These are phyloP conservation scores for Penicillium salamii DNA, from an alignment of 495 filamentous ascomycete species.

Conservation along the genomic window DNA sequence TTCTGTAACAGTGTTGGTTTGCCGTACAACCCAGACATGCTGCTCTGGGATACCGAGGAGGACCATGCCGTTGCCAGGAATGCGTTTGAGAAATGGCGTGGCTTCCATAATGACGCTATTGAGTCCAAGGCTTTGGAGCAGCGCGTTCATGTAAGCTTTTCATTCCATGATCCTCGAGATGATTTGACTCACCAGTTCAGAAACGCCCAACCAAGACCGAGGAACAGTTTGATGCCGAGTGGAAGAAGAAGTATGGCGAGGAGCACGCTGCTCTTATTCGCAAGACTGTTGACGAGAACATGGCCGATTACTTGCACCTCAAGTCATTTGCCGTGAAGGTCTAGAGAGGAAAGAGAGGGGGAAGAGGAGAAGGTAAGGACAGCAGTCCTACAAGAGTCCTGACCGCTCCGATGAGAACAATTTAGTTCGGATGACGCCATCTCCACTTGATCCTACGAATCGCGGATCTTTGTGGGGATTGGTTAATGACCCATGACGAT, in stretches of 20 bases:
- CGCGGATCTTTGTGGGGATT: constrained; percentile 9
- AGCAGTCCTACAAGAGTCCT: background rate
- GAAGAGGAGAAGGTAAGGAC: constrained; percentile 4
- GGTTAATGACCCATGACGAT: constrained; percentile 17
- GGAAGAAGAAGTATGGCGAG: constrained; percentile 78
- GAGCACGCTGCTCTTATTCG: constrained; percentile 73
- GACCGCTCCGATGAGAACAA: constrained; percentile 17
- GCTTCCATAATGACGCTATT: constrained; percentile 94
- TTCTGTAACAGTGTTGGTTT: constrained; percentile 79
- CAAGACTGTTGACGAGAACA: constrained; percentile 72
- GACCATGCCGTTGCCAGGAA: constrained; percentile 60
- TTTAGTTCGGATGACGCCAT: constrained; percentile 38
- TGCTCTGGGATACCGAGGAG: constrained; percentile 74
- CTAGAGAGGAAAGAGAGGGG: constrained; percentile 19
- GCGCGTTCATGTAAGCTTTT: constrained; percentile 63
- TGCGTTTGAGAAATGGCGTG: constrained; percentile 92
- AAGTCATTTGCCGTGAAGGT: constrained; percentile 81
- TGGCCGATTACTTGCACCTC: constrained; percentile 86
- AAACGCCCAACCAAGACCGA: constrained; percentile 58
- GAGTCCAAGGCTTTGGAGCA: constrained; percentile 70
- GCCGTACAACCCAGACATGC: constrained; percentile 67
- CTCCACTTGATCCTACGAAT: constrained; percentile 6
- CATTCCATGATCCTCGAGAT: background rate
- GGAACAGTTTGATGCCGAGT: constrained; percentile 73
- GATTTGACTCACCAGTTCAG: constrained; percentile 23